Evolutionary conservation across 345 rosid species (phyloP).

Genomic region (Isatis tinctoria): DNA sequence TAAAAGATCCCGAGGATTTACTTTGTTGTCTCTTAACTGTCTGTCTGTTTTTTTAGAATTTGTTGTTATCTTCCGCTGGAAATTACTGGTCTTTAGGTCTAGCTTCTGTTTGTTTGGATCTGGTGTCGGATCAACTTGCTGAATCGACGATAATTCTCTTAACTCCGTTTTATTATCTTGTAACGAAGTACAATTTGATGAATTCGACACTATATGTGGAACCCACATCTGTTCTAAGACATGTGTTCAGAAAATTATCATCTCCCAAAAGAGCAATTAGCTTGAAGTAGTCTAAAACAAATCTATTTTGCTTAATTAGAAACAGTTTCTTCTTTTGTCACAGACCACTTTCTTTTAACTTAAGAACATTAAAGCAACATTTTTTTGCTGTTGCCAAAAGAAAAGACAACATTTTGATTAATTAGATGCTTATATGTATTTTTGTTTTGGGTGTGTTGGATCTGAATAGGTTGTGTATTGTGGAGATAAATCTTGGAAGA

Average conservation of each 20-base stretch:
- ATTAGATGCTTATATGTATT: not conserved
- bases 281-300: not conserved
- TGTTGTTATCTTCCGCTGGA: not conserved
- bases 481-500: conserved; percentile 39
- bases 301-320: not conserved
- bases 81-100: not conserved
- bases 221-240: not conserved
- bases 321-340: conserved; percentile 1
- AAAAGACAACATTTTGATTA: not conserved
- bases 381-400: too few species aligned
- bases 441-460: not conserved
- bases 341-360: not conserved
- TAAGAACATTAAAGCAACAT: not conserved
- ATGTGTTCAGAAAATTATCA: not conserved
- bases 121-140: not conserved
- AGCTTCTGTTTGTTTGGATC: conserved; percentile 19
- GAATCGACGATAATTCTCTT: not conserved
- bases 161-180: not conserved
- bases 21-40: not conserved
- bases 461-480: conserved; percentile 19
- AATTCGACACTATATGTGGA: not conserved
- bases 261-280: conserved; percentile 2
- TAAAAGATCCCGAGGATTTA: conserved; percentile 19
- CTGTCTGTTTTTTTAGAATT: not conserved
- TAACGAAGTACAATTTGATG: not conserved